Evolutionary conservation across 306 rosid genomes (phyloP).

Genomic region (Fragaria ananassa): DNA sequence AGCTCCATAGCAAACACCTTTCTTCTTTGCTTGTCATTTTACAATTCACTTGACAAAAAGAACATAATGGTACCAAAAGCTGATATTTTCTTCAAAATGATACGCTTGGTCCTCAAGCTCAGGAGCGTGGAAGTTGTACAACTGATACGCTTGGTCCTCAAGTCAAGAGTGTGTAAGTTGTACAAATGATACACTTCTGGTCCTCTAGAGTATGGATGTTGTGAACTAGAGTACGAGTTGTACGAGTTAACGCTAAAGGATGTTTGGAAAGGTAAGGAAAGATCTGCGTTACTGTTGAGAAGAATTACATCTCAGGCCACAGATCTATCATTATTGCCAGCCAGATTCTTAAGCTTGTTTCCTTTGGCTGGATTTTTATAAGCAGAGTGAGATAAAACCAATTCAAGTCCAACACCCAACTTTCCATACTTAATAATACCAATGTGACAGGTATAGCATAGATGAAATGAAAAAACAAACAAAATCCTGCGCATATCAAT

Average conservation of each 20-base stretch:
- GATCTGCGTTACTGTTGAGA: neutral
- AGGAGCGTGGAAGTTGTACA: too few relatives aligned
- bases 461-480: conserved; percentile 12
- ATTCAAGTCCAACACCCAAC: neutral
- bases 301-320: too few relatives aligned
- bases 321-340: too few relatives aligned
- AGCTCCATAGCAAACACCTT: too few relatives aligned
- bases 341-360: neutral
- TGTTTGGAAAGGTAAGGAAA: neutral
- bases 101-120: neutral
- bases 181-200: too few relatives aligned
- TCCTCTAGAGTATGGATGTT: neutral
- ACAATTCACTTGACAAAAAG: too few relatives aligned
- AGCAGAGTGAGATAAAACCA: neutral
- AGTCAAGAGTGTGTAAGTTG: too few relatives aligned
- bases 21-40: too few relatives aligned
- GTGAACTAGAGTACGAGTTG: neutral
- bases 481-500: conserved; percentile 11
- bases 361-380: neutral
- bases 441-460: conserved; percentile 19
- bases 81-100: too few relatives aligned
- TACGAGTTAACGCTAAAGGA: neutral
- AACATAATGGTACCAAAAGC: too few relatives aligned
- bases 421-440: conserved; percentile 10
- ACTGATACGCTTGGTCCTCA: too few relatives aligned